Evolutionary conservation across 2,329 filamentous ascomycete species (phyloP).

Genomic region (Decorospora gaudefroyi): DNA sequence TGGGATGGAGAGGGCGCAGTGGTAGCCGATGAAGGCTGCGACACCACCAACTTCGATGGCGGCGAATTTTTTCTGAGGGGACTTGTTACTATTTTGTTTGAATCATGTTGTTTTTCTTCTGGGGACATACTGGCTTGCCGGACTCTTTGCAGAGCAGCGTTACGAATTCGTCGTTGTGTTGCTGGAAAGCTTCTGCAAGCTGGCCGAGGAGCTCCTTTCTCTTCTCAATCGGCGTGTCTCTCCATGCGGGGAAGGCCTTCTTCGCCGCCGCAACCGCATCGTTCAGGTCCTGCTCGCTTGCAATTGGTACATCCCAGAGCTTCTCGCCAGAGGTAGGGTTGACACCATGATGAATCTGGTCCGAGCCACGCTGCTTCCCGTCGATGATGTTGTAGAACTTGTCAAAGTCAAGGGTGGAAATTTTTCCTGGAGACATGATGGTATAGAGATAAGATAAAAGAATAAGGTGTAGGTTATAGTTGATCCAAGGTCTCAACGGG

Average conservation of each 20-base stretch:
- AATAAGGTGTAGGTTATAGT: no score
- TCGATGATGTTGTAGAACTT: slow-evolving; percentile 60
- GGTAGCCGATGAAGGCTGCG: slow-evolving; percentile 46
- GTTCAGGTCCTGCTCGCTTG: slow-evolving; percentile 56
- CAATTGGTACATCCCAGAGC: slow-evolving; percentile 58
- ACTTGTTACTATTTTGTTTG: no score
- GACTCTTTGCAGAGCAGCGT: slow-evolving; percentile 44
- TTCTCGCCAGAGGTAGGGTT: slow-evolving; percentile 58
- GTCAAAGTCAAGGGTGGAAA: slow-evolving; percentile 47
- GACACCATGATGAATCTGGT: slow-evolving; percentile 52
- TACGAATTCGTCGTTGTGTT: slow-evolving; percentile 39
- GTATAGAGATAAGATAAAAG: no score
- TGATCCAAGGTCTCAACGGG: no score
- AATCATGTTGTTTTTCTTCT: no score
- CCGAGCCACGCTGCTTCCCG: slow-evolving; percentile 53
- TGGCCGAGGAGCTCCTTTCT: slow-evolving; percentile 41
- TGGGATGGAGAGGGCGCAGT: slow-evolving; percentile 41
- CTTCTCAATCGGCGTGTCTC: slow-evolving; percentile 40
- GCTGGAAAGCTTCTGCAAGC: slow-evolving; percentile 31
- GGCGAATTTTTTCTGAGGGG: slow-evolving; percentile 51
- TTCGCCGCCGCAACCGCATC: slow-evolving; percentile 56
- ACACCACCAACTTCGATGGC: slow-evolving; percentile 48
- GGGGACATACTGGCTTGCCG: slow-evolving; percentile 45
- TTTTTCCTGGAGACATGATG: slow-evolving; percentile 55
- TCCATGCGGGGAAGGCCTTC: slow-evolving; percentile 56